A percentile compares a stretch with the other conserved stretches of the same genome.
Evolutionary conservation across 192 early-diverging fungal species (phyloP).

Genomic region (Coemansia sp.): DNA sequence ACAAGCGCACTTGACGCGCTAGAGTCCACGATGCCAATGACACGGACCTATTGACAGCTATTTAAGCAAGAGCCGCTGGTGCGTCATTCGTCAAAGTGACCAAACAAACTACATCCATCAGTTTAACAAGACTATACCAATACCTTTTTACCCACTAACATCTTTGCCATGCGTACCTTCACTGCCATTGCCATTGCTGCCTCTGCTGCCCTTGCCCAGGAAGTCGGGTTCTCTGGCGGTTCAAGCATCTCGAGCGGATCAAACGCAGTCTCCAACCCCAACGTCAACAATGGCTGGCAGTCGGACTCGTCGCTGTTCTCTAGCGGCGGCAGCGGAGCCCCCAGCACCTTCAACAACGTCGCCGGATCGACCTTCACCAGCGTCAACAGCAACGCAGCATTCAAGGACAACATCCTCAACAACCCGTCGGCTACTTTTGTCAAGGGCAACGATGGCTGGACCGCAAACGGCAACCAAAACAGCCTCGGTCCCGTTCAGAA

Average conservation of each 20-base stretch:
- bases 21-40: not conserved
- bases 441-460: constrained; percentile 51
- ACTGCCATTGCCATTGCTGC: constrained; percentile 34
- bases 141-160: not conserved
- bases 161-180: constrained; percentile 34
- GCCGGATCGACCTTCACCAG: constrained; percentile 42
- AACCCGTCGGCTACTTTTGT: constrained; percentile 37
- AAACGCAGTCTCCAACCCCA: constrained; percentile 47
- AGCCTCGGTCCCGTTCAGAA: constrained; percentile 46
- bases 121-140: not conserved
- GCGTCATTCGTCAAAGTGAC: not conserved
- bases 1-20: not conserved
- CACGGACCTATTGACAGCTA: not conserved
- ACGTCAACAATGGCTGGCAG: constrained; percentile 52
- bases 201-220: constrained; percentile 30
- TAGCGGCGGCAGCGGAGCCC: constrained; percentile 8
- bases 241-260: constrained; percentile 31
- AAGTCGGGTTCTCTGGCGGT: constrained; percentile 41
- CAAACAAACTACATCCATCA: not conserved
- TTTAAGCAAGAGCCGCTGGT: not conserved
- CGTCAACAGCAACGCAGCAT: constrained; percentile 40
- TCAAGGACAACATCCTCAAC: constrained; percentile 52
- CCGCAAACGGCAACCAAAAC: constrained; percentile 49
- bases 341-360: constrained; percentile 44
- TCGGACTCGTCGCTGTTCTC: constrained; percentile 30